Evolutionary conservation across 169 alveolate species (phyloP).

Genomic region (Eimeria sp.): DNA sequence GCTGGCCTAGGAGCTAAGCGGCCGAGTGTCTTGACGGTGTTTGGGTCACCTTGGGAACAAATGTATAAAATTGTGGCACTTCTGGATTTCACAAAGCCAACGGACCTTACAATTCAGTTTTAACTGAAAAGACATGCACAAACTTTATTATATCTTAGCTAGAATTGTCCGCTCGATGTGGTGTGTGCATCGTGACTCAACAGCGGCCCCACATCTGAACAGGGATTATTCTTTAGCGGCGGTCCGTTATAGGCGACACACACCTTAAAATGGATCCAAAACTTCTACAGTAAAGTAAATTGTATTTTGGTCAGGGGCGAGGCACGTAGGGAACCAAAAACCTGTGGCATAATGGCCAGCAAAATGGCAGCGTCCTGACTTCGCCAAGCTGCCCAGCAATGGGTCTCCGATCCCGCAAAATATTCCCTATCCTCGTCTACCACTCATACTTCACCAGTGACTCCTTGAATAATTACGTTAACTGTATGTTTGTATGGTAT

Average conservation of each 20-base stretch:
- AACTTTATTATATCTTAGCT: neutral
- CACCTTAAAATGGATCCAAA: neutral
- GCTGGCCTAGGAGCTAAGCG: neutral
- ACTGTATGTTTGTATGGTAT: neutral
- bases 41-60: constrained; percentile 32
- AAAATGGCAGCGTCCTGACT: neutral
- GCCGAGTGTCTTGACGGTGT: neutral
- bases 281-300: neutral
- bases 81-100: neutral
- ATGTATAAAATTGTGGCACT: neutral
- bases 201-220: constrained; percentile 45
- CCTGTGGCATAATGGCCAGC: neutral
- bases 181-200: neutral
- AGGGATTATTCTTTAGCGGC: neutral
- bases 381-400: constrained; percentile 44
- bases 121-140: neutral
- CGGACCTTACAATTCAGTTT: neutral
- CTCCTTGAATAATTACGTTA: neutral
- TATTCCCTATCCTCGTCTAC: neutral
- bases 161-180: neutral
- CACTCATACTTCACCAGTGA: neutral
- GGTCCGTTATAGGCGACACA: neutral
- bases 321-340: neutral
- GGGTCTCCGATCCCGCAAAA: constrained; percentile 21
- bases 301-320: neutral